Base-by-base conservation (phyloP, 257 asterid genomes). In the Nicotiana knightiana region DNA sequence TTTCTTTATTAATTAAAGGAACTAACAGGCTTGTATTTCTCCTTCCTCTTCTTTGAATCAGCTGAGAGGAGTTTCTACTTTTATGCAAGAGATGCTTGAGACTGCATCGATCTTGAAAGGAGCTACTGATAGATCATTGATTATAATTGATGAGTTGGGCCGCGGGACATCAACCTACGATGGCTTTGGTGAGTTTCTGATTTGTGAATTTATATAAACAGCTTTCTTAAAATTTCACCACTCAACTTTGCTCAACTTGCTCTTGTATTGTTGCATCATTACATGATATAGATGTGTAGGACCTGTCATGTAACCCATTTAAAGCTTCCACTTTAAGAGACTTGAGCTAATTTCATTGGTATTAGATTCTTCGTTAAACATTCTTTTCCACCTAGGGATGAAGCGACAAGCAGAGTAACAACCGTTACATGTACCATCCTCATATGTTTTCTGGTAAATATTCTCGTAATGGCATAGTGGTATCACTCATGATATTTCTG, bases 41-140 rank as follows among this genome's bases (percentile, higher is more conserved):
- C 82, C 68, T 65, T 66, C 65, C 59, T 77, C 78, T 81, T 81
- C 68, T 63, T 78, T 82, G 84, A 12, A 83, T 82, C 83, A 96
- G 98, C 88, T 90, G 77, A 98, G 98, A 6, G 98, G 99, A 86
- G 97, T 96, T 90, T 96, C 99, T 67, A 96, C 99, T 9, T 96
- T 96, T 91, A 96, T 96, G 99, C 99, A 96, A 92, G 98, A 96
- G 88, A 96, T 96, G 99, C 95, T 96, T 15, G 99, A 96, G 91
- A 96, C 99, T 67, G 99, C 99, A 73, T 94, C 99, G 51, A 96
- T 96, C 89, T 89, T 96, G 91, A 96, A 92, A 87, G 98, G 99
- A 88, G 98, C 98, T 84, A 93, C 97, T 35, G 88, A 87, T 77
- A 96, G 89, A 87, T 96, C 99, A 12, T 83, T 96, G 85, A 90